Evolutionary conservation across 768 basidiomycete species (phyloP).

Genomic region (Kockovaella imperatae): DNA sequence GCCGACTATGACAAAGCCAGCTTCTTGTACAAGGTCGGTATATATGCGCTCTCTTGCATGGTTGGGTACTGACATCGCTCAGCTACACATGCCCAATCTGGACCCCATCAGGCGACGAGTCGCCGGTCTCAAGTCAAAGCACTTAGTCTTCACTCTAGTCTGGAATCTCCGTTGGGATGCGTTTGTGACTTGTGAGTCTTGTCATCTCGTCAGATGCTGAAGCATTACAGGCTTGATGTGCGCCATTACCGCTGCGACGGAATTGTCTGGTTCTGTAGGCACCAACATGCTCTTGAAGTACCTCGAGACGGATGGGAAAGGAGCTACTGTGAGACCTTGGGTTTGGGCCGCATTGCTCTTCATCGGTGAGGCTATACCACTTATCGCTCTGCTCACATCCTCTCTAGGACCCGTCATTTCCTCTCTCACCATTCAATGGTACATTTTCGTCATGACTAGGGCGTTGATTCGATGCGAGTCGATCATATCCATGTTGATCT

Average conservation of each 20-base stretch:
- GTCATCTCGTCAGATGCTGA: not conserved
- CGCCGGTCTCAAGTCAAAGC: constrained; percentile 46
- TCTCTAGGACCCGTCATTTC: constrained; percentile 28
- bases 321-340: constrained; percentile 56
- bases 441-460: constrained; percentile 47
- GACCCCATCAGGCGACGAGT: constrained; percentile 45
- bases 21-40: constrained; percentile 38
- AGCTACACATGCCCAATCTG: constrained; percentile 37
- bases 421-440: constrained; percentile 52
- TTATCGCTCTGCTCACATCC: not conserved
- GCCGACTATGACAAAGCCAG: constrained; percentile 48
- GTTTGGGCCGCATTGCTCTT: constrained; percentile 57
- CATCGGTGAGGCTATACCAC: constrained; percentile 31
- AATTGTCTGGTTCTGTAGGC: constrained; percentile 45
- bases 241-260: constrained; percentile 26
- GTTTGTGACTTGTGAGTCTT: constrained; percentile 13
- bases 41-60: not conserved
- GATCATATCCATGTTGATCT: constrained; percentile 60
- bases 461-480: constrained; percentile 52
- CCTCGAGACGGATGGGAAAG: constrained; percentile 53
- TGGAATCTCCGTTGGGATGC: constrained; percentile 21
- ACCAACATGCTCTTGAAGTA: constrained; percentile 49
- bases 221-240: constrained; percentile 15
- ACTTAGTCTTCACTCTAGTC: constrained; percentile 51
- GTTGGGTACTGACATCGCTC: constrained; percentile 1